Evolutionary conservation across 805 yeast species (phyloP).

Genomic region (Ogataea saltuana): DNA sequence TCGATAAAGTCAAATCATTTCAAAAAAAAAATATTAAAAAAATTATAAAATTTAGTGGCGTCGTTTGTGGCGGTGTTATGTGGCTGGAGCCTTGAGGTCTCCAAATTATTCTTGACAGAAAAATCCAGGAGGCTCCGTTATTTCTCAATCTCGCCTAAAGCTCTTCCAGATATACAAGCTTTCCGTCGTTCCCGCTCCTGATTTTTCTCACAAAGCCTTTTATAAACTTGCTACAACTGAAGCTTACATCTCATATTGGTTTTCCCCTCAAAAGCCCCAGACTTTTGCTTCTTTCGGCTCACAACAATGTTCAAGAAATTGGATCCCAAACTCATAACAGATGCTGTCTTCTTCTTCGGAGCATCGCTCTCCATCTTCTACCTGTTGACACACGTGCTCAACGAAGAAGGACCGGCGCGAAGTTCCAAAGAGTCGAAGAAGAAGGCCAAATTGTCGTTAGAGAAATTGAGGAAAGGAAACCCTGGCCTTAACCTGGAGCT

Average conservation of each 20-base stretch:
- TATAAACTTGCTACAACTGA: too few species aligned
- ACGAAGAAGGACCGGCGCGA: constrained; percentile 38
- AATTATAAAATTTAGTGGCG: not conserved
- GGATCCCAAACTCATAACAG: constrained; percentile 33
- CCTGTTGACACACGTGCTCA: constrained; percentile 36
- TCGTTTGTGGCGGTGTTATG: not conserved
- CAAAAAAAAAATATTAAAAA: not conserved
- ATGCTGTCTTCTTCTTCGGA: constrained; percentile 38
- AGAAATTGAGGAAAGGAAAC: constrained; percentile 55
- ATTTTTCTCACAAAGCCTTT: too few species aligned
- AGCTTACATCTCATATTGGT: too few species aligned
- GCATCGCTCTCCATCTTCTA: constrained; percentile 59
- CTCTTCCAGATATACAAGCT: too few species aligned
- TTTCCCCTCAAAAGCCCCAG: too few species aligned
- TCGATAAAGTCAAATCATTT: not conserved
- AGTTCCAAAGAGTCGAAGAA: constrained; percentile 60
- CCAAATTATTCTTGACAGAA: too few species aligned
- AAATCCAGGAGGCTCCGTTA: too few species aligned
- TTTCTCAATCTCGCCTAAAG: too few species aligned
- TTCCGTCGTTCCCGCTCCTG: too few species aligned
- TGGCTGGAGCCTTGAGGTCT: not conserved
- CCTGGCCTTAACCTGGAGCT: constrained; percentile 59
- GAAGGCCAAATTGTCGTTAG: constrained; percentile 56
- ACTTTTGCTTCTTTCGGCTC: too few species aligned
- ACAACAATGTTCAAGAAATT: constrained; percentile 28